Evolutionary conservation across 768 basidiomycete species (phyloP), one percentile per base, ranked within the genome.

Genomic region (Floccularia luteovirens): DNA sequence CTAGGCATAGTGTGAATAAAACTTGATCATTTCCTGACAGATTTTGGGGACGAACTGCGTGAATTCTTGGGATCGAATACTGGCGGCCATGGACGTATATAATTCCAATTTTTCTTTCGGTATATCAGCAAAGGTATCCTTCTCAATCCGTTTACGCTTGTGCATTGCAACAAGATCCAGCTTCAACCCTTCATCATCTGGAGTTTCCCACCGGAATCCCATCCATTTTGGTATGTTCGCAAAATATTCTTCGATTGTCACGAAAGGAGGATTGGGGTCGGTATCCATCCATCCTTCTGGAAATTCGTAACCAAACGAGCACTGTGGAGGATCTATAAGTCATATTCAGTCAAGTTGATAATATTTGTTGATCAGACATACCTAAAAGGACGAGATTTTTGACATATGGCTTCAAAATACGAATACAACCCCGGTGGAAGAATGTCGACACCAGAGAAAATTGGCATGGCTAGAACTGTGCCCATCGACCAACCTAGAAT

Each of bases 401-500:
- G 2, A 66, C 31, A 39, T 64, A 63, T 4, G 49, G 46, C 41
- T 57, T 54, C 6, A 69, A 36, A 2, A 48, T 19, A 12, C 43
- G n/a, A 36, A 34, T 59, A 56, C 1, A 50, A 7, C 11, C 49
- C 51, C 13, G 24, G 16, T 0, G 52, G 44, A 14, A 67, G 41
- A 6, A 54, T 39, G 2, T 37, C 34, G 3, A 49, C 48, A 34
- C 60, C 48, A 0, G 50, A 53, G 23, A 67, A 53, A 4, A 66
- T 41, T 16, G 60, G 22, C 37, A 64, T 51, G 3, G 50, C 42
- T 1, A 54, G 53, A 11, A 54, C 49, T 7, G 43, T 47, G 1
- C 66, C 68, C 40, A 60, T 52, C 2, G 65, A 65, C 67, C 68
- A 70, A 7, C 65, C 66, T 46, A 64, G 32, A 5, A 67, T 40